Conservation (phyloP, 225 moss, liverwort and hornwort genomes). For the Rhytidiadelphus loreus region DNA sequence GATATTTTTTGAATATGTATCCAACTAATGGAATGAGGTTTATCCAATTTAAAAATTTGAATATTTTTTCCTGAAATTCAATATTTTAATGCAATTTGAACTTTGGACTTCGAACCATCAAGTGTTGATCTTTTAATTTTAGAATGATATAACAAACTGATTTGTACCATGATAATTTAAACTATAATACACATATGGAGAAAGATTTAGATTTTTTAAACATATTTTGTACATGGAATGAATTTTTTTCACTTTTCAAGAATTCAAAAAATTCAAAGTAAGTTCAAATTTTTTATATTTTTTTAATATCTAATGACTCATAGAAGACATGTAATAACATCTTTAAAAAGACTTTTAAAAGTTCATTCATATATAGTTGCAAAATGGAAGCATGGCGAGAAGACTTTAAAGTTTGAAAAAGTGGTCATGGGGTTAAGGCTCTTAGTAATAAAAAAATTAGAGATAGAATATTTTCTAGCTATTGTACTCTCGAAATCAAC, state of each 20-base stretch:
- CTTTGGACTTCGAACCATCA: too few relatives aligned
- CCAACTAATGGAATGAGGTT: not conserved
- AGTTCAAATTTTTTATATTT: not conserved
- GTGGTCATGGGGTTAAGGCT: rapidly evolving
- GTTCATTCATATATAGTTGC: not conserved
- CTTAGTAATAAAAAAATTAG: not conserved
- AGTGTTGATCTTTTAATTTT: not conserved
- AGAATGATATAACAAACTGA: not conserved
- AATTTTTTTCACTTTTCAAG: not conserved
- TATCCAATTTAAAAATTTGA: not conserved
- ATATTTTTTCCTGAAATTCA: not conserved
- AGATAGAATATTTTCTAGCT: rapidly evolving
- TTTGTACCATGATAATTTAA: not conserved
- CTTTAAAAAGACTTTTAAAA: too few relatives aligned
- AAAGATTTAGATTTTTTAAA: too few relatives aligned
- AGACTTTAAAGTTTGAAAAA: not conserved
- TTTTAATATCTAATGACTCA: not conserved
- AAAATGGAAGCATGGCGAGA: not conserved
- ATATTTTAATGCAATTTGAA: not conserved
- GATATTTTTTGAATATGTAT: too few relatives aligned
- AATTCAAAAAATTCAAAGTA: not conserved
- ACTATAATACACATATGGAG: not conserved
- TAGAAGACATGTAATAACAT: not conserved
- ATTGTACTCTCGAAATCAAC: not conserved
- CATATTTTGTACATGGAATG: not conserved